Evolutionary conservation across 2,329 filamentous ascomycete species (phyloP).

Genomic region (Fonsecaea erecta): DNA sequence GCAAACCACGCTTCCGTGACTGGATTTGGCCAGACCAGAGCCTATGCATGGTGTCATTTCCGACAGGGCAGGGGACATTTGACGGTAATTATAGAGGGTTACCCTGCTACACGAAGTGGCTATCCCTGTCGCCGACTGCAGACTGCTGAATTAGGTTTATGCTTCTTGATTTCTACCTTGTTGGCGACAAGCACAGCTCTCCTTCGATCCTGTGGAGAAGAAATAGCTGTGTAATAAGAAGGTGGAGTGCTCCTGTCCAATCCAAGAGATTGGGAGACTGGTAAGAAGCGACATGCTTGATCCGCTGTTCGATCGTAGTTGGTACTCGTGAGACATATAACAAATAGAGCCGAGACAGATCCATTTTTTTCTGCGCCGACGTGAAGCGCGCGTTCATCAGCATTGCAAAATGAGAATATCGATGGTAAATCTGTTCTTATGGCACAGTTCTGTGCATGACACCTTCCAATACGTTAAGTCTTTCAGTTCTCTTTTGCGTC

Average conservation of each 20-base stretch:
- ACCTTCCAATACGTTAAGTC: not conserved
- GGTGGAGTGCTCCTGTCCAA: too few relatives aligned
- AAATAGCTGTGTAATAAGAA: not conserved
- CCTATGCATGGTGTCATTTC: not conserved
- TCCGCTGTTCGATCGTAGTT: not conserved
- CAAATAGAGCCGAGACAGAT: not conserved
- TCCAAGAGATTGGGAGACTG: not conserved
- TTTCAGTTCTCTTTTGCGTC: not conserved
- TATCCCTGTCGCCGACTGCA: not conserved
- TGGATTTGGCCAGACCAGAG: not conserved
- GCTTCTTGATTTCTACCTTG: not conserved
- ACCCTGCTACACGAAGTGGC: not conserved
- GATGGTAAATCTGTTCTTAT: not conserved
- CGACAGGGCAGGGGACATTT: not conserved
- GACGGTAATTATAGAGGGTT: not conserved
- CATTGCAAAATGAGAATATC: not conserved
- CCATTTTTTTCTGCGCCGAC: not conserved
- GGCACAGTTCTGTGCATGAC: not conserved
- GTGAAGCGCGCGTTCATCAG: not conserved
- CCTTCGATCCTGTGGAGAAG: not conserved
- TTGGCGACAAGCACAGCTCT: not conserved
- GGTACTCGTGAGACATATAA: constrained; percentile 6
- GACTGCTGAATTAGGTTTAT: not conserved
- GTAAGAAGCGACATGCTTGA: not conserved
- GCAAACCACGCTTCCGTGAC: too few relatives aligned